phyloP scores from a whole-genome alignment of 2,329 filamentous ascomycete genomes.

The Aspergillus spinulosporus region DNA sequence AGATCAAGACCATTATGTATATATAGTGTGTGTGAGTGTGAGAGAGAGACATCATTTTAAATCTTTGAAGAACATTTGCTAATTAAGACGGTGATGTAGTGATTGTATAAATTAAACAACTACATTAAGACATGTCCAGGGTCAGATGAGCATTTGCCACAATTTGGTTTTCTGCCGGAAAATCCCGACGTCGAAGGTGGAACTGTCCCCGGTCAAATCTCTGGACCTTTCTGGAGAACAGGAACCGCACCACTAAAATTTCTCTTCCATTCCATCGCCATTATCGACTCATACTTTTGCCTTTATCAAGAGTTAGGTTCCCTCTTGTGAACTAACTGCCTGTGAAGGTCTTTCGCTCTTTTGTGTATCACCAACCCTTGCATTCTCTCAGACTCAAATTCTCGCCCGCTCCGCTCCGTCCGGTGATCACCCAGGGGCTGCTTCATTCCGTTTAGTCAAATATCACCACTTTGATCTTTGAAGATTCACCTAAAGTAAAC shows the following conservation, averaged over 20 bases:
- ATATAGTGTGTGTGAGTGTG: no score
- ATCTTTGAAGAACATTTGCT: no score
- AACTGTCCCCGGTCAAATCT: slow-evolving; percentile 10
- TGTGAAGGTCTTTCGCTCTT: background rate
- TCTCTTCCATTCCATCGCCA: slow-evolving; percentile 23
- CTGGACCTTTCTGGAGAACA: slow-evolving; percentile 7
- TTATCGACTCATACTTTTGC: slow-evolving; percentile 15
- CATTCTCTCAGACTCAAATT: background rate
- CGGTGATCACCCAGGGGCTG: no score
- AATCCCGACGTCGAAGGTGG: slow-evolving; percentile 27
- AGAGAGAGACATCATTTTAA: no score
- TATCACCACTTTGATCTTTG: no score
- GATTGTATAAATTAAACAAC: no score
- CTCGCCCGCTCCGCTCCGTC: no score
- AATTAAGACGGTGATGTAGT: no score
- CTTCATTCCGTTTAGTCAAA: no score
- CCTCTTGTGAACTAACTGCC: background rate
- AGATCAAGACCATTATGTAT: no score
- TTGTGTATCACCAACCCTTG: background rate
- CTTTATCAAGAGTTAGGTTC: background rate
- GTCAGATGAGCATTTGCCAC: background rate
- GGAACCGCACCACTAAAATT: slow-evolving; percentile 17
- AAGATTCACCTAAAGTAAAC: background rate
- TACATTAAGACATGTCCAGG: no score
- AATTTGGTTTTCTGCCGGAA: slow-evolving; percentile 21